Conservation (phyloP, 1,284 basidiomycete genomes). For the Bondarzewia mesenterica region DNA sequence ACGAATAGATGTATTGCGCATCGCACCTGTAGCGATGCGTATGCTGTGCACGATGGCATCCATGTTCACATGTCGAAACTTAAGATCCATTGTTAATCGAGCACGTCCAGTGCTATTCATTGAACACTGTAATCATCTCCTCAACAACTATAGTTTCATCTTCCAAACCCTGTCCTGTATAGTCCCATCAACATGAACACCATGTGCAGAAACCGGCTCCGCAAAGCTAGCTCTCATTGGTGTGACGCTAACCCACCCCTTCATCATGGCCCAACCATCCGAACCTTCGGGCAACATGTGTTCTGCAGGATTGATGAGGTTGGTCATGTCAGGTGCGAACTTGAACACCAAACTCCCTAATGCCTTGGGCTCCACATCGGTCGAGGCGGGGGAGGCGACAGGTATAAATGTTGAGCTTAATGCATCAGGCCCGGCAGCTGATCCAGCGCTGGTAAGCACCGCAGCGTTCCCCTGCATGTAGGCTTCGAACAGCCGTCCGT, state of each 20-base stretch:
- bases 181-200: conserved; percentile 16
- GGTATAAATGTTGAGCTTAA: background rate
- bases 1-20: background rate
- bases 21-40: background rate
- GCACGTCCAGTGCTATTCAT: background rate
- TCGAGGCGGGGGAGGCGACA: background rate
- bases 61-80: no score
- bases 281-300: conserved; percentile 31
- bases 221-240: conserved; percentile 68
- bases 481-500: conserved; percentile 64
- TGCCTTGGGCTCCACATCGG: conserved; percentile 15
- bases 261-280: conserved; percentile 73
- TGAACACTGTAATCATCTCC: background rate
- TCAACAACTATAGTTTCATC: conserved; percentile 36
- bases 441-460: conserved; percentile 15
- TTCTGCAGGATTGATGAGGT: background rate
- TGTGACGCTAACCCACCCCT: conserved; percentile 65
- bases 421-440: conserved; percentile 39
- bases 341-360: conserved; percentile 57
- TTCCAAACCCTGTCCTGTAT: conserved; percentile 41
- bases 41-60: no score
- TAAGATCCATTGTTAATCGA: no score
- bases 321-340: conserved; percentile 55
- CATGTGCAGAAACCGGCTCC: conserved; percentile 34
- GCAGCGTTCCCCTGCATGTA: conserved; percentile 20